Evolutionary conservation across 2,329 filamentous ascomycete species (phyloP).

Genomic region (Monilinia fructicola): DNA sequence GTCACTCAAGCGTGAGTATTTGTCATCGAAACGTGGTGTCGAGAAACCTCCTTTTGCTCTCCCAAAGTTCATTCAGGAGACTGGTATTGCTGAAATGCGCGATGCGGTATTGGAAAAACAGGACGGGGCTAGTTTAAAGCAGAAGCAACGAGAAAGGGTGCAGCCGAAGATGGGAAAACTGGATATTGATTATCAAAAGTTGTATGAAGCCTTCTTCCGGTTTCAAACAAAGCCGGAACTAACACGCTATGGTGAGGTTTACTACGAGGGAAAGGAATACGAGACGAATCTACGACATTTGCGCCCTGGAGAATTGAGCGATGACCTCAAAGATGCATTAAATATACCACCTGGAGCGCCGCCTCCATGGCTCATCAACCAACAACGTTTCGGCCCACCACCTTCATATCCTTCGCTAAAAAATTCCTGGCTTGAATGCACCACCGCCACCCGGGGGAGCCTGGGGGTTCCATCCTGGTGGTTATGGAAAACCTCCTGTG

Average conservation of each 20-base stretch:
- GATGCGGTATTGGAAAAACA: constrained; percentile 96
- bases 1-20: constrained; percentile 94
- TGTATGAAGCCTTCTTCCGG: constrained; percentile 97
- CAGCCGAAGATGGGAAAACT: constrained; percentile 95
- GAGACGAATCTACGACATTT: constrained; percentile 93
- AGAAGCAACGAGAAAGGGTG: constrained; percentile 92
- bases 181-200: constrained; percentile 97
- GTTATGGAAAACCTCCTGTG: constrained; percentile 92
- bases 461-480: constrained; percentile 95
- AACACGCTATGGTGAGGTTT: constrained; percentile 96
- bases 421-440: constrained; percentile 91
- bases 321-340: constrained; percentile 86
- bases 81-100: constrained; percentile 96
- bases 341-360: constrained; percentile 92
- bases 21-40: constrained; percentile 94
- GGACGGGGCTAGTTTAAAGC: constrained; percentile 85
- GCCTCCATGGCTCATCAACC: constrained; percentile 95
- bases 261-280: constrained; percentile 98
- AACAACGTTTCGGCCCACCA: constrained; percentile 89
- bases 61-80: constrained; percentile 96
- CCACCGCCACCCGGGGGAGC: constrained; percentile 83
- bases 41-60: constrained; percentile 92
- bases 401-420: constrained; percentile 95
- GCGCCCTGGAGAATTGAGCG: constrained; percentile 83
- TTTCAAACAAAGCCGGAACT: constrained; percentile 95